Evolutionary conservation across 176 grass and related monocot genomes (phyloP).

Genomic region (Oryza rufipogon): DNA sequence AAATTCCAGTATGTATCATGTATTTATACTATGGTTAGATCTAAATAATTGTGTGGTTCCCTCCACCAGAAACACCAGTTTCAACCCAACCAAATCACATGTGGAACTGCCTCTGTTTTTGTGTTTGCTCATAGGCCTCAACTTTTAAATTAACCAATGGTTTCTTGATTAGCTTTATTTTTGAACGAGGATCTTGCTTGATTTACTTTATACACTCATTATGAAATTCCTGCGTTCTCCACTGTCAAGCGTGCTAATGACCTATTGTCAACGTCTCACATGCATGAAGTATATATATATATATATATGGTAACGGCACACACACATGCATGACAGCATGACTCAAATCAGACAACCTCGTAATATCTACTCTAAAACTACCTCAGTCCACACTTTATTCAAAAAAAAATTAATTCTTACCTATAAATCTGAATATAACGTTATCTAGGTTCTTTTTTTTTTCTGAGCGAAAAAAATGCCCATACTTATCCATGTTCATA

Average conservation of each 20-base stretch:
- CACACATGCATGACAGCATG: neutral
- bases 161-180: too few species aligned
- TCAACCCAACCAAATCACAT: neutral
- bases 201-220: too few species aligned
- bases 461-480: too few species aligned
- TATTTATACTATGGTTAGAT: neutral
- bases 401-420: too few species aligned
- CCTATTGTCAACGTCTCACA: neutral
- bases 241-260: slow-evolving; percentile 1
- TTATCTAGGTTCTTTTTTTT: too few species aligned
- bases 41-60: neutral
- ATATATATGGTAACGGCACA: neutral
- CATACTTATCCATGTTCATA: too few species aligned
- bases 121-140: neutral
- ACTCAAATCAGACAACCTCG: neutral
- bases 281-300: neutral
- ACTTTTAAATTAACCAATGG: neutral
- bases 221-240: too few species aligned
- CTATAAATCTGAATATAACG: too few species aligned
- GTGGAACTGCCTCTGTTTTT: neutral
- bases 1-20: neutral
- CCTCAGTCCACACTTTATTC: too few species aligned
- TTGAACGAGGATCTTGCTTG: too few species aligned
- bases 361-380: neutral
- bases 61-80: neutral